Percentiles rank a stretch among this genome's conserved stretches.
Evolutionary conservation across 2,329 filamentous ascomycete genomes (phyloP).

Genomic region (Paramyrothecium sp.): DNA sequence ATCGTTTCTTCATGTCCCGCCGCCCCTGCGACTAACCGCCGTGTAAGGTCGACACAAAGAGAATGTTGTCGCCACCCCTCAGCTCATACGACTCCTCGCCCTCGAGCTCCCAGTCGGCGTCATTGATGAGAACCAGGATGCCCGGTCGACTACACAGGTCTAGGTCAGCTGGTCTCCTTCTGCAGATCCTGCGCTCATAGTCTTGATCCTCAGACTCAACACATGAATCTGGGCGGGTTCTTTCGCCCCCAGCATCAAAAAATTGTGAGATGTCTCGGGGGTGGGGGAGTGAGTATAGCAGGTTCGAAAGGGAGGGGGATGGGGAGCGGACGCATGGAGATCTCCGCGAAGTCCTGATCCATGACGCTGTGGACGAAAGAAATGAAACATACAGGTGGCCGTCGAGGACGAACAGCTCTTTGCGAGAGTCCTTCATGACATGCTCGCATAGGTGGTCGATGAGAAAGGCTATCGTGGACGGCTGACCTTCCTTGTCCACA

Average conservation of each 20-base stretch:
- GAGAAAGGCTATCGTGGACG: slow-evolving; percentile 71
- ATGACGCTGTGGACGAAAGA: slow-evolving; percentile 4
- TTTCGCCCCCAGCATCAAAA: no score
- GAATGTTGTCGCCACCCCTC: slow-evolving; percentile 77
- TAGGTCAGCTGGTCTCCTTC: no score
- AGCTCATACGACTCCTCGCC: slow-evolving; percentile 90
- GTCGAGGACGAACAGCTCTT: slow-evolving; percentile 87
- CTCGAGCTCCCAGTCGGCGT: slow-evolving; percentile 97
- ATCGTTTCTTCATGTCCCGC: no score
- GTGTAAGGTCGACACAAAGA: slow-evolving; percentile 96
- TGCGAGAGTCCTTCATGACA: slow-evolving; percentile 80
- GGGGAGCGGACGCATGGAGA: no score
- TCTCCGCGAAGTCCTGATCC: no score
- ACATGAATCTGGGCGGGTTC: no score
- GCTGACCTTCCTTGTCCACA: slow-evolving; percentile 55
- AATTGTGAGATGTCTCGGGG: no score
- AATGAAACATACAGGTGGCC: slow-evolving; percentile 72
- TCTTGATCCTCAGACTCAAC: no score
- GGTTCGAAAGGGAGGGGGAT: no score
- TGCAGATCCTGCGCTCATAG: no score
- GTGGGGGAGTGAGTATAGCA: no score
- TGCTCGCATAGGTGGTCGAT: slow-evolving; percentile 77
- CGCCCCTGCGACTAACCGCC: slow-evolving; percentile 84
- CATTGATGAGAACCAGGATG: slow-evolving; percentile 94
- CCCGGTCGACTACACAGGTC: slow-evolving; percentile 85